Base-by-base conservation (phyloP, 1,284 basidiomycete genomes). In the Bjerkandera adusta region DNA sequence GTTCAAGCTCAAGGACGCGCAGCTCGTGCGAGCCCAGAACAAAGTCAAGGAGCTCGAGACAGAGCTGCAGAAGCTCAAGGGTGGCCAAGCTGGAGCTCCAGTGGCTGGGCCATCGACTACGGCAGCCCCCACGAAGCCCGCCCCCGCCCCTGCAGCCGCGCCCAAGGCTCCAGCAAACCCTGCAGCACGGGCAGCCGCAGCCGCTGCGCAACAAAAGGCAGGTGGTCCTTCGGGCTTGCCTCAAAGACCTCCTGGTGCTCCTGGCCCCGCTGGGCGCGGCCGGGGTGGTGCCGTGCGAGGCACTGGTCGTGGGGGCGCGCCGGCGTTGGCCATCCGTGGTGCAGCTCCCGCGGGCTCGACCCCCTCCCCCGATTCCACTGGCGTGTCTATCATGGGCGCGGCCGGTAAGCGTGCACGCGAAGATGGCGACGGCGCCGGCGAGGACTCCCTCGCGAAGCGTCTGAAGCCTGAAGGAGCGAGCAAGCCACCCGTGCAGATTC, bases 371-470 rank as follows among this genome's bases (percentile, higher is more conserved):
- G 6, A 32, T 30, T 56, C 59, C 3, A 67, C 64, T 10, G 73
- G 75, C 3, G 69, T 85, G 30, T 76, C 77, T 4, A 86, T 87
- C 42, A 75, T 80, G 57, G 85, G 85, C 15, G 84, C 83, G 10
- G 82, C 83, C 11, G 68, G 58, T 16, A 89, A 89, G 57, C 77
- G 86, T 16, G 74, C 77, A 32, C 72, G 85, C 16, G 86, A 87
- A 45, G 79, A 83, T 32, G 72, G 67, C 15, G 66, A 72, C 18
- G 52, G 63, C 1, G 34, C 69, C 1, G 51, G 63, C 0, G 81
- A 82, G 26, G 80, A 82, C 54, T 79, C 84, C 4, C 68, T 88
- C 15, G 83, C 78, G 0, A 89, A 89, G 58, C 76, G 86, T 30
- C 54, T 87, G 50, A 89, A 86, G 61, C 79, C 83, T 39, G 75